Conservation (phyloP, 768 basidiomycete species). For the Tylopilus intermedius region DNA sequence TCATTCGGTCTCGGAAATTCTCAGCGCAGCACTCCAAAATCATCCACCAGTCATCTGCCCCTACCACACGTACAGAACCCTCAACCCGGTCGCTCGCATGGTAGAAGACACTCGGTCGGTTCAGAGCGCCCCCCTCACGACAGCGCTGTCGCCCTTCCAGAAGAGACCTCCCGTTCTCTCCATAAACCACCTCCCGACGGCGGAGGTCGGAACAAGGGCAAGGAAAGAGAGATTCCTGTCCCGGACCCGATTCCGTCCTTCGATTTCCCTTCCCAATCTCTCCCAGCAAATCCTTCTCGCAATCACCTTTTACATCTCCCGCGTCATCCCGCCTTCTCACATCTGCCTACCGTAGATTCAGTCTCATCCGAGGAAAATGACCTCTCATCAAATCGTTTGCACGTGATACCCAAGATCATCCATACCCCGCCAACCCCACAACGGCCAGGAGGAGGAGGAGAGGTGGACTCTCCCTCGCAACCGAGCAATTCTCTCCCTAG, state of each 20-base stretch:
- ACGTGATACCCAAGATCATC: constrained; percentile 29
- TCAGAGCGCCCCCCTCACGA: constrained; percentile 31
- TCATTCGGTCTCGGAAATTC: constrained; percentile 29
- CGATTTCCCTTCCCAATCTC: constrained; percentile 19
- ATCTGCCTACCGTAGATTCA: constrained; percentile 27
- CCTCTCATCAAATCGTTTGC: constrained; percentile 22
- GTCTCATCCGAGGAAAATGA: constrained; percentile 22
- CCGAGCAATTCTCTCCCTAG: constrained; percentile 4
- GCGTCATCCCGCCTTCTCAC: constrained; percentile 4
- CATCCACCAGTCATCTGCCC: constrained; percentile 26
- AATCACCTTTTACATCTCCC: constrained; percentile 9
- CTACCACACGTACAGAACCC: constrained; percentile 15
- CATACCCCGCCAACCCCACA: constrained; percentile 37
- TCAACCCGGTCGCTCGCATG: constrained; percentile 21
- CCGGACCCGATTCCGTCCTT: constrained; percentile 13
- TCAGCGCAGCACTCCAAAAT: constrained; percentile 28
- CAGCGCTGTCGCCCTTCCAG: constrained; percentile 31
- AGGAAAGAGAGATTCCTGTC: constrained; percentile 19
- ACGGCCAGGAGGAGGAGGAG: constrained; percentile 20
- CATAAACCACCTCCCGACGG: constrained; percentile 15
- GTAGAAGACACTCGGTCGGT: constrained; percentile 25
- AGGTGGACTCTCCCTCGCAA: constrained; percentile 5
- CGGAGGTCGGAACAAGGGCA: constrained; percentile 24
- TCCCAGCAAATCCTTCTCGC: constrained; percentile 18
- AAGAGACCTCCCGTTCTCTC: constrained; percentile 15